phyloP scores from a whole-genome alignment of 495 filamentous ascomycete genomes.

The Penicillium subrubescens region DNA sequence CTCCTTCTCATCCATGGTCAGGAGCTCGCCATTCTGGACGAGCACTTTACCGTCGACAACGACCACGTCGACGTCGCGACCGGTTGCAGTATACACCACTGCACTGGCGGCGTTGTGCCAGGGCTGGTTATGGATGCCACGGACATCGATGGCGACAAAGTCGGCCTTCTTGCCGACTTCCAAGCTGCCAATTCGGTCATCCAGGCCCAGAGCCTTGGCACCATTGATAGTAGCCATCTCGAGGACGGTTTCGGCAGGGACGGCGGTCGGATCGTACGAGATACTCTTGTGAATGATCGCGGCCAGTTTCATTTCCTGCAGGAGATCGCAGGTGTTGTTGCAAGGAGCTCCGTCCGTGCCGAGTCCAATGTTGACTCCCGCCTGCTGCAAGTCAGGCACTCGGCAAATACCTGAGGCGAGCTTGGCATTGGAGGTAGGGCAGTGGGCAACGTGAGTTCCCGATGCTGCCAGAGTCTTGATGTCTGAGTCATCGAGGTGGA shows the following conservation, averaged over 20 bases:
- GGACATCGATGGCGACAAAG: conserved; percentile 51
- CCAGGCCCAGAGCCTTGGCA: conserved; percentile 52
- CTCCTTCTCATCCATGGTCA: conserved; percentile 39
- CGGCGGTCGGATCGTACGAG: conserved; percentile 45
- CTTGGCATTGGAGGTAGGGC: conserved; percentile 53
- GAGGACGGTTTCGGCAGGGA: conserved; percentile 50
- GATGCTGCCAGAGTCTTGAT: conserved; percentile 41
- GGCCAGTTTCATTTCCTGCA: conserved; percentile 56
- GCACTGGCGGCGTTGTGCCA: conserved; percentile 47
- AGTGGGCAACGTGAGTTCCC: conserved; percentile 50
- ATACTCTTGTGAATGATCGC: conserved; percentile 54
- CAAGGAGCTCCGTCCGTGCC: conserved; percentile 56
- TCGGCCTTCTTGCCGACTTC: conserved; percentile 59
- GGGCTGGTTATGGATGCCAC: conserved; percentile 35
- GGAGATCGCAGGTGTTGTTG: conserved; percentile 52
- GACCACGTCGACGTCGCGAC: conserved; percentile 50
- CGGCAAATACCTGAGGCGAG: conserved; percentile 52
- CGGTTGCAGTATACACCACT: conserved; percentile 51
- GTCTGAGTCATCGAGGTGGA: conserved; percentile 49
- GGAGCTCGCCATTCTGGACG: conserved; percentile 38
- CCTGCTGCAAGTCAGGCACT: conserved; percentile 41
- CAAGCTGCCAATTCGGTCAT: conserved; percentile 49
- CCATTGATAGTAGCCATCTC: conserved; percentile 57
- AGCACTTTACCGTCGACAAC: conserved; percentile 50
- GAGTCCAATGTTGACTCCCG: conserved; percentile 43